A percentile compares a stretch with the other conserved stretches of the same genome.
Conservation (phyloP, 192 early-diverging fungal species). For the Jimgerdemannia flammicorona region DNA sequence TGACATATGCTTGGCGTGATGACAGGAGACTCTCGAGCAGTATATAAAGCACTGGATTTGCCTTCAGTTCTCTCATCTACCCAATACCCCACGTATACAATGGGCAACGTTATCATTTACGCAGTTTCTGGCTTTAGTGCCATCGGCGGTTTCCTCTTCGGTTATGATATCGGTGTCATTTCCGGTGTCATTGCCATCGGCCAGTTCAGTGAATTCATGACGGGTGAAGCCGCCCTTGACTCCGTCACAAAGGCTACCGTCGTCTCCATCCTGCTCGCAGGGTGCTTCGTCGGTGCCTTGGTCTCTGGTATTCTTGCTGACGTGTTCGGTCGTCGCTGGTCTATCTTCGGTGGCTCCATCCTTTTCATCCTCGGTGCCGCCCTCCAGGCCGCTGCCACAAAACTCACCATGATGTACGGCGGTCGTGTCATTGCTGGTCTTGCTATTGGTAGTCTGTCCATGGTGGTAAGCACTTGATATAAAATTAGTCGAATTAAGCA, state of each 20-base stretch:
- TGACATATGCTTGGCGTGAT: too few relatives aligned
- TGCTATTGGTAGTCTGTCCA: slow-evolving; percentile 38
- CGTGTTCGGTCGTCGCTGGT: slow-evolving; percentile 37
- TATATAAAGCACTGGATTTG: neutral
- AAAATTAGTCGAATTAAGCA: neutral
- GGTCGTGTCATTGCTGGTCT: slow-evolving; percentile 52
- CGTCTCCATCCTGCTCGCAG: slow-evolving; percentile 54
- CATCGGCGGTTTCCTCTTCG: slow-evolving; percentile 66
- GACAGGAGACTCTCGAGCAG: neutral
- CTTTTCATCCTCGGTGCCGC: slow-evolving; percentile 53
- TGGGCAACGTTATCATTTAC: slow-evolving; percentile 22
- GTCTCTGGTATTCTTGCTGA: slow-evolving; percentile 46
- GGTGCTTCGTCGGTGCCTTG: slow-evolving; percentile 59
- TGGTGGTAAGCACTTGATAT: slow-evolving; percentile 50
- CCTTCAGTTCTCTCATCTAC: neutral
- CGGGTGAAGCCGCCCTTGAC: slow-evolving; percentile 35
- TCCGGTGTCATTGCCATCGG: slow-evolving; percentile 67
- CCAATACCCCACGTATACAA: neutral
- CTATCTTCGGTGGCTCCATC: slow-evolving; percentile 43
- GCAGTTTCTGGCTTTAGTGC: slow-evolving; percentile 45
- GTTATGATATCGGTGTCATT: slow-evolving; percentile 75
- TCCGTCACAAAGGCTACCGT: slow-evolving; percentile 37
- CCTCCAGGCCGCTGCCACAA: slow-evolving; percentile 45
- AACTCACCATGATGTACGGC: slow-evolving; percentile 40
- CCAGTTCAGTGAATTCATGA: slow-evolving; percentile 49